These are phyloP conservation scores for Eutrema heterophyllum DNA, from an alignment of 345 rosid species.

Conservation along the genomic window DNA sequence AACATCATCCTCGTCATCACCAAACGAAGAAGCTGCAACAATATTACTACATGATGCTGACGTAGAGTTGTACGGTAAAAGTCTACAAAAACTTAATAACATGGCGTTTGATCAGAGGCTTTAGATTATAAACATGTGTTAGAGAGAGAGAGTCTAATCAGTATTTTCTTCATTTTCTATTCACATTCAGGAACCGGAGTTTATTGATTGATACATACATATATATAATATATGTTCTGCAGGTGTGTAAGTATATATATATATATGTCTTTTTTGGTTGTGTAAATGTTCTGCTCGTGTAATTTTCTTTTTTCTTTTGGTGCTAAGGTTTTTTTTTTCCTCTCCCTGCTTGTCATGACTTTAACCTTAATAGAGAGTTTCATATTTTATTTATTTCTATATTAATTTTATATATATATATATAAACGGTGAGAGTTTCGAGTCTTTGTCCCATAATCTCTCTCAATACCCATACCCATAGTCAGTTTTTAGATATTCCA, in stretches of 20 bases:
- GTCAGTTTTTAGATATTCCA: too few relatives aligned
- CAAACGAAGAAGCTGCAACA: constrained; percentile 26
- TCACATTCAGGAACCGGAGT: constrained; percentile 11
- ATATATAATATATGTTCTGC: not conserved
- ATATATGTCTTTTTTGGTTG: constrained; percentile 10
- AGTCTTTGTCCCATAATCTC: too few relatives aligned
- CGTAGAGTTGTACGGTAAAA: constrained; percentile 21
- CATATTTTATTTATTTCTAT: not conserved
- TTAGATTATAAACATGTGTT: constrained; percentile 19
- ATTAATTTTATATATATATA: too few relatives aligned
- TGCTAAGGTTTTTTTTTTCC: not conserved
- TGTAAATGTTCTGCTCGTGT: constrained; percentile 10
- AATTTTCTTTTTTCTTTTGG: not conserved
- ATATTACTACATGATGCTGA: constrained; percentile 10
- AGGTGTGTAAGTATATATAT: constrained; percentile 14
- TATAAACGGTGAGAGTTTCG: too few relatives aligned
- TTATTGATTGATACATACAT: constrained; percentile 13
- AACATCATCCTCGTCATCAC: constrained; percentile 13
- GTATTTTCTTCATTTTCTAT: not conserved
- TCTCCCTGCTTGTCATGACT: not conserved
- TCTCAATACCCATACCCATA: too few relatives aligned
- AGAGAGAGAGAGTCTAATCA: constrained; percentile 4
- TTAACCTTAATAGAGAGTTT: not conserved
- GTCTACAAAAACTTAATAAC: constrained; percentile 19
- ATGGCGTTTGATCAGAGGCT: constrained; percentile 23